Conservation (phyloP, 2,329 filamentous ascomycete genomes). For the Leptographium procerum region DNA sequence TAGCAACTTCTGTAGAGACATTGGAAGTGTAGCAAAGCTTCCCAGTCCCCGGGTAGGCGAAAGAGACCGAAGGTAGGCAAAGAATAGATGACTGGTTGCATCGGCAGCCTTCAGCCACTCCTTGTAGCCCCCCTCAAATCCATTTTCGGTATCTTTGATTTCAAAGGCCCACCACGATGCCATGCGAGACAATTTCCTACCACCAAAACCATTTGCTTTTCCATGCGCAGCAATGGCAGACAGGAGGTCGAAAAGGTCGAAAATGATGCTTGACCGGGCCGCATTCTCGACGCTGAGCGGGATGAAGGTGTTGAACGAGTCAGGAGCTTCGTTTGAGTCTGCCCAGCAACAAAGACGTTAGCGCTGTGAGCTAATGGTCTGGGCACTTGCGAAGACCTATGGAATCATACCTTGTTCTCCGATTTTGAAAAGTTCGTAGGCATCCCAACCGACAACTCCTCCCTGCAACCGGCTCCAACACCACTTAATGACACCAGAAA, state of each 20-base stretch:
- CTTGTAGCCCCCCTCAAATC: conserved; percentile 90
- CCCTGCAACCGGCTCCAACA: conserved; percentile 90
- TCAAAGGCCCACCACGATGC: conserved; percentile 99
- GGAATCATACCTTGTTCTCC: conserved; percentile 65
- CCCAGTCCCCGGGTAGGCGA: conserved; percentile 68
- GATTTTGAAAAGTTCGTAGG: conserved; percentile 89
- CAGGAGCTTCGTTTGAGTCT: conserved; percentile 86
- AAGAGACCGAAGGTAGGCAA: conserved; percentile 86
- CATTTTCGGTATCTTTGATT: conserved; percentile 72
- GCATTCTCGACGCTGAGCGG: conserved; percentile 85
- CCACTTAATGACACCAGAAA: conserved; percentile 94
- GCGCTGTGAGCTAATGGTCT: background rate
- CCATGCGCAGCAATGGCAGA: conserved; percentile 85
- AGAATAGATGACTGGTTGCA: conserved; percentile 94
- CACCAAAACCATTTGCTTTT: conserved; percentile 85
- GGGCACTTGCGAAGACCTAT: background rate
- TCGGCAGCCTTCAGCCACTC: conserved; percentile 85
- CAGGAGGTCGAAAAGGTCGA: conserved; percentile 91
- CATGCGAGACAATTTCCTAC: conserved; percentile 86
- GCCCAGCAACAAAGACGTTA: conserved; percentile 7
- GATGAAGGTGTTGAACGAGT: conserved; percentile 94
- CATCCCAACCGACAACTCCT: conserved; percentile 92
- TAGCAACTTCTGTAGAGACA: conserved; percentile 81
- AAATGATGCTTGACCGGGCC: conserved; percentile 76
- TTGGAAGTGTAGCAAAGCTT: conserved; percentile 75